A percentile compares a stretch with the other conserved stretches of the same genome.
Evolutionary conservation across 306 rosid species (phyloP).

Genomic region (Vicia faba): DNA sequence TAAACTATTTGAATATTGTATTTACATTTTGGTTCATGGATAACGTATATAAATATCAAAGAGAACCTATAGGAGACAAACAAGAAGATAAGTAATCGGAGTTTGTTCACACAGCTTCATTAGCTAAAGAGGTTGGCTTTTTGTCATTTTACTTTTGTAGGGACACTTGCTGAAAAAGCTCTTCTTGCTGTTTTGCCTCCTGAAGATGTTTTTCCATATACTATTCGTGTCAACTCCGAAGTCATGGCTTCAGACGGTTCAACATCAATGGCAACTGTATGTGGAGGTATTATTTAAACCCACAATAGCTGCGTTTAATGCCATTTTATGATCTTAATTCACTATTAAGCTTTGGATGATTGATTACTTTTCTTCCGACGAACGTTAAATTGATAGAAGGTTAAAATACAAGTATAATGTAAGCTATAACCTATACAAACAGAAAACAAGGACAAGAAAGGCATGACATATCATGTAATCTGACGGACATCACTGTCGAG

Average conservation of each 20-base stretch:
- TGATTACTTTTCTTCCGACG: constrained; percentile 9
- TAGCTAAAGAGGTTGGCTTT: constrained; percentile 5
- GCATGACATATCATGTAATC: constrained; percentile 5
- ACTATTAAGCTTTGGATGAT: constrained; percentile 16
- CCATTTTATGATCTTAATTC: constrained; percentile 18
- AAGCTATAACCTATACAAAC: constrained; percentile 14
- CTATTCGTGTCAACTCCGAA: constrained; percentile 87
- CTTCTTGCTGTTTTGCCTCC: constrained; percentile 93
- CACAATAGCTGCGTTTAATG: not conserved
- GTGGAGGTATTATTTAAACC: constrained; percentile 71
- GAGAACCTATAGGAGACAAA: not conserved
- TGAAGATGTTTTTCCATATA: constrained; percentile 80
- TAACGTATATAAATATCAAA: not conserved
- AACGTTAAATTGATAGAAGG: constrained; percentile 15
- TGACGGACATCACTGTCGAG: not conserved
- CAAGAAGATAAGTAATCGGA: not conserved
- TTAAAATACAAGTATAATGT: constrained; percentile 8
- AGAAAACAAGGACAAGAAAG: constrained; percentile 19
- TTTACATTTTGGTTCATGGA: not conserved
- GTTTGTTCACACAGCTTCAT: constrained; percentile 14
- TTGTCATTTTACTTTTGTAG: constrained; percentile 49
- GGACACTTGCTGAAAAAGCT: constrained; percentile 98
- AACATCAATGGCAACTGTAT: constrained; percentile 97
- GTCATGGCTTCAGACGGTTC: constrained; percentile 99
- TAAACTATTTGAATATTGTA: not conserved